A percentile compares a stretch with the other conserved stretches of the same genome.
These are phyloP conservation scores for Ajuga reptans DNA, from an alignment of 305 asterid species.

Conservation along the genomic window DNA sequence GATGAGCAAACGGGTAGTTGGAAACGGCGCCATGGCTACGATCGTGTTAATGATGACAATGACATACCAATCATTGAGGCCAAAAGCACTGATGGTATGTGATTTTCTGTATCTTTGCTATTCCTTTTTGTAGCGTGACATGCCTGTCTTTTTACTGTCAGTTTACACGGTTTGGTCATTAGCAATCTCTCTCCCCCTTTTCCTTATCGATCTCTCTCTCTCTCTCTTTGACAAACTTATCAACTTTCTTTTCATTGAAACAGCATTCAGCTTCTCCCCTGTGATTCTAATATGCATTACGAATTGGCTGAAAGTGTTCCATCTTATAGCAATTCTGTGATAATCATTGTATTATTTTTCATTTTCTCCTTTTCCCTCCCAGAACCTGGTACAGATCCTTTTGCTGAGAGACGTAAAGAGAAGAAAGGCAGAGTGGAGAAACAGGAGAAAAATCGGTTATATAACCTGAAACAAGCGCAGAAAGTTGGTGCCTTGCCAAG, in stretches of 20 bases:
- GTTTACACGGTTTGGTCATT: neutral
- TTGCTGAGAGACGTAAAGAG: slow-evolving; percentile 66
- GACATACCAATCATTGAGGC: slow-evolving; percentile 93
- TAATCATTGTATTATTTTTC: neutral
- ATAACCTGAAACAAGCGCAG: slow-evolving; percentile 70
- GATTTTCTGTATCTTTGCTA: neutral
- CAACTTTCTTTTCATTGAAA: neutral
- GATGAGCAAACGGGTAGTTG: slow-evolving; percentile 77
- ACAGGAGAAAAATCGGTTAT: slow-evolving; percentile 67
- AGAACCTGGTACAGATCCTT: slow-evolving; percentile 93
- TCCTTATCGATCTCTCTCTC: neutral
- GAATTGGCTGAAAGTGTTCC: neutral
- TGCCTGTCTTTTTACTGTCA: neutral
- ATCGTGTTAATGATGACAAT: slow-evolving; percentile 79
- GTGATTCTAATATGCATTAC: neutral
- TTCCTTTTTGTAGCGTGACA: neutral
- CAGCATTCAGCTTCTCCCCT: neutral
- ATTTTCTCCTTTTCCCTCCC: slow-evolving; percentile 1
- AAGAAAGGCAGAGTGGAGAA: slow-evolving; percentile 76
- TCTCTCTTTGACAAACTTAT: neutral
- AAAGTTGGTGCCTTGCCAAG: slow-evolving; percentile 92
- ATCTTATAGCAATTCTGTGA: slow-evolving; percentile 3
- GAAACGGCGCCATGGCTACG: slow-evolving; percentile 93
- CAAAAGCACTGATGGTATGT: slow-evolving; percentile 74
- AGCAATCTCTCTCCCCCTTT: neutral